A percentile compares a stretch with the other conserved stretches of the same genome.
phyloP scores from a whole-genome alignment of 2,329 filamentous ascomycete genomes.

The Epichloe baconii region DNA sequence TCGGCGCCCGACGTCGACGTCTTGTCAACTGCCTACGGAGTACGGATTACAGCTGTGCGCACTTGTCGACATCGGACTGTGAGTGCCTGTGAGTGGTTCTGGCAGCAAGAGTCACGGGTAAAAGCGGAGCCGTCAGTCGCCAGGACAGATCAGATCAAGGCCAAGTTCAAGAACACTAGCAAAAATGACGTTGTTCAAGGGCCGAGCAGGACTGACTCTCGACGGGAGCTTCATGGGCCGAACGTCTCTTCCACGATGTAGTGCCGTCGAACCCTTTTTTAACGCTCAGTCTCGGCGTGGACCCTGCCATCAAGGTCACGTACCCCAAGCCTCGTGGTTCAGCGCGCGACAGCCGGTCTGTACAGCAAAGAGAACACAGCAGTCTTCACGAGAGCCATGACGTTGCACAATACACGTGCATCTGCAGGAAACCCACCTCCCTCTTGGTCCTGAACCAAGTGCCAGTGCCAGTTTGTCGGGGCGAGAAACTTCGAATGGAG shows the following conservation, averaged over 20 bases:
- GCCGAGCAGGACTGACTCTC: slow-evolving; percentile 39
- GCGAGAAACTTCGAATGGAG: slow-evolving; percentile 38
- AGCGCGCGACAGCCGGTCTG: slow-evolving; percentile 33
- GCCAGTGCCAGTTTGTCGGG: slow-evolving; percentile 43
- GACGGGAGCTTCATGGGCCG: slow-evolving; percentile 46
- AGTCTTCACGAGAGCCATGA: slow-evolving; percentile 32
- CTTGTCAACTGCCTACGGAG: not conserved
- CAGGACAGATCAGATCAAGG: slow-evolving; percentile 6
- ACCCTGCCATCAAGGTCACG: slow-evolving; percentile 37
- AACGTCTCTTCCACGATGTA: slow-evolving; percentile 37
- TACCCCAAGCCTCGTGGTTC: slow-evolving; percentile 40
- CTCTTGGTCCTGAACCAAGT: slow-evolving; percentile 43
- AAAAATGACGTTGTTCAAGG: slow-evolving; percentile 38
- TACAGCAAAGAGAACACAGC: slow-evolving; percentile 36
- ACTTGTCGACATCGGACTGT: not conserved
- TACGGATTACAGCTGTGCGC: not conserved
- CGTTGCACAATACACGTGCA: slow-evolving; percentile 34
- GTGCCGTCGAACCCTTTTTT: slow-evolving; percentile 28
- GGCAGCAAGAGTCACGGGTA: not conserved
- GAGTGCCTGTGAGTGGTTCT: not conserved
- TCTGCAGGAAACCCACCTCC: slow-evolving; percentile 23
- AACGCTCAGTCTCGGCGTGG: slow-evolving; percentile 39
- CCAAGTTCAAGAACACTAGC: slow-evolving; percentile 43
- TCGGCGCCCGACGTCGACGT: not conserved
- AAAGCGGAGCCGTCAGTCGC: not conserved